Evolutionary conservation across 176 grass and related monocot species (phyloP), one percentile per base, ranked within the genome.

Genomic region (Alloteropsis semialata): DNA sequence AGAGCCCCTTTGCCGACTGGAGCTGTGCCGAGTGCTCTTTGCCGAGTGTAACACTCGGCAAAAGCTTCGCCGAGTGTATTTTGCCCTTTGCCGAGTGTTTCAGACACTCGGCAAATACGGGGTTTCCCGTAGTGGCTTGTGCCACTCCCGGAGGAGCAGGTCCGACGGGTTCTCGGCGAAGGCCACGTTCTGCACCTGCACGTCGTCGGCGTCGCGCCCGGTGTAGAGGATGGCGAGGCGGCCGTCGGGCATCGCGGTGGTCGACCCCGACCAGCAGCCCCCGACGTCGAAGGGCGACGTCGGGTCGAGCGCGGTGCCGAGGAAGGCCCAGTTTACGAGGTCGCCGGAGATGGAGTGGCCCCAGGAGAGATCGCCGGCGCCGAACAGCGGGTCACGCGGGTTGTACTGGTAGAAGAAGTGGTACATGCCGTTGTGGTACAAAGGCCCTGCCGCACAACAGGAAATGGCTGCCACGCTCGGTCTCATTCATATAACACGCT

Each of bases 351-450:
- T 51, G 15, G 91, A 97, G 81, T 97, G 91, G 10, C 77, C 94
- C 94, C 91, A 94, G n/a, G 85, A 81, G 54, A 97, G 85, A n/a
- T 76, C 84, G 34, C 91, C 91, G 28, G 12, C 41, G 83, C 25
- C 91, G 39, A 78, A 97, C 12, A 50, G 5, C 15, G 94, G 12
- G 5, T 79, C 75, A 3, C 71, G 19, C 5, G 91, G 89, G 51
- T 97, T 97, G 89, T 92, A 91, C 65, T 97, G 94, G 82, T 90
- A 97, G 78, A 97, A 90, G 3, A 97, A 27, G 19, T 93, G 94
- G 81, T 93, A 97, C 18, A 89, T 2, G 6, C 94, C 94, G 5
- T 86, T 85, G 81, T 85, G 69, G 72, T 97, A 93, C 84, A 97
- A 56, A 14, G 94, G 91, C 15, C 91, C 94, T 97, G 81, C 7